Evolutionary conservation across 2,329 filamentous ascomycete genomes (phyloP), one percentile per base, ranked within the genome.

Genomic region (Apiospora hydei): DNA sequence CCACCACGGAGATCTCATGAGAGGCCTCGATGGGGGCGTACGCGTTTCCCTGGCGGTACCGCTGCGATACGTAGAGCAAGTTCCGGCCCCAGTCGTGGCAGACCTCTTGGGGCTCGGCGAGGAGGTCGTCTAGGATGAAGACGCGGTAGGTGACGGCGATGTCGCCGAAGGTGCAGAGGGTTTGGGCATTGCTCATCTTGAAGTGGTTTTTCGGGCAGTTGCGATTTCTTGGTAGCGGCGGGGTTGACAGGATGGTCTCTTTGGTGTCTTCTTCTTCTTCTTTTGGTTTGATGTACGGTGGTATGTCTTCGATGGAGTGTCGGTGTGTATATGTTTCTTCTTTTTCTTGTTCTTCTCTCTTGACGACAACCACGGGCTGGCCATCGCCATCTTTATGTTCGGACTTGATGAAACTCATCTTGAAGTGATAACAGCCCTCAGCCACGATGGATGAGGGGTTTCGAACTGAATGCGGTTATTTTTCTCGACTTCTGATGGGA

Each of bases 71-170:
- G 71, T 78, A 78, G 1, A 78, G 68, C 30, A 77, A 66, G 46
- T 76, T 75, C 6, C 76, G 73, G 38, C 71, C 72, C 75, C 76
- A 77, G 66, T 78, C 77, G 64, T 78, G 75, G 44, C 75, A 73
- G 41, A 78, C 74, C 71, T 78, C 77, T 49, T 78, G 77, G 8
- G 77, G 77, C 71, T 78, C 77, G 26, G 77, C 76, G 6, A 78
- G 75, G 7, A 78, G 74, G 70, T 78, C 77, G 34, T 78, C 77
- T 21, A 78, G 77, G 24, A 77, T 73, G 68, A 77, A 78, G 64
- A 78, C 69, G n/a, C 77, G 75, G 46, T 78, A 78, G 2, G 73
- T 74, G 34, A 75, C 72, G 4, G 77, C 75, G n/a, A 78, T 69
- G 46, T 78, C 77, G 47, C 73, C 75, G 44, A 78, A 77, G 43